Conservation (phyloP, 2,329 filamentous ascomycete species). For the Hypoxylon sp. region DNA sequence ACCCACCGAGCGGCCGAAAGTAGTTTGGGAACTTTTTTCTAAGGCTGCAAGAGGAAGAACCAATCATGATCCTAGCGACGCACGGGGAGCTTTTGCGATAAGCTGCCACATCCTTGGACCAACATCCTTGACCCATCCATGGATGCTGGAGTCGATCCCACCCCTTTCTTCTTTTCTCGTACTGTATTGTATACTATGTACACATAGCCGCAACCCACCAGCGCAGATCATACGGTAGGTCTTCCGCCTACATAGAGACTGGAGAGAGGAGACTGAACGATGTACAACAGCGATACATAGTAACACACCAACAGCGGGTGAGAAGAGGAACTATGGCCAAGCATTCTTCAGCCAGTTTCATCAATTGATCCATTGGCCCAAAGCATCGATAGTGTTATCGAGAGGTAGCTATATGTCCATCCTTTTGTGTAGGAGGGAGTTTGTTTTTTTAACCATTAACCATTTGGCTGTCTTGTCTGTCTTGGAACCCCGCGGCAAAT, state of each 20-base stretch:
- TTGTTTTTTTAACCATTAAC: neutral
- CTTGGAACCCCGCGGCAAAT: constrained; percentile 12
- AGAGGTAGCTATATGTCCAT: neutral
- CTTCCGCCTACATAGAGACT: constrained; percentile 20
- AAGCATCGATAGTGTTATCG: neutral
- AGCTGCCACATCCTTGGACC: constrained; percentile 44
- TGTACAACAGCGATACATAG: constrained; percentile 1
- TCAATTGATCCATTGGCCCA: constrained; percentile 27
- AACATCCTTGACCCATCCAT: constrained; percentile 26
- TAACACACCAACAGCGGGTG: constrained; percentile 10
- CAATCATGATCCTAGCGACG: constrained; percentile 42
- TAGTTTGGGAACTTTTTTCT: constrained; percentile 34
- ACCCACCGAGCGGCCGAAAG: constrained; percentile 34
- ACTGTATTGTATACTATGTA: constrained; percentile 32
- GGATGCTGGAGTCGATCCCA: constrained; percentile 37
- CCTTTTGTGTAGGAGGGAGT: neutral
- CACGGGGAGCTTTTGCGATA: constrained; percentile 42
- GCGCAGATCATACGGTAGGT: constrained; percentile 28
- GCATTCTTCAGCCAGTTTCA: constrained; percentile 6
- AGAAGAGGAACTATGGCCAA: neutral
- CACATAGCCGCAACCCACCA: constrained; percentile 40
- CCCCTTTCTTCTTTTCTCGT: constrained; percentile 35
- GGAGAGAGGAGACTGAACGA: constrained; percentile 9
- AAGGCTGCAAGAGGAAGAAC: constrained; percentile 28
- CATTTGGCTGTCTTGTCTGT: constrained; percentile 1